Evolutionary conservation across 371 early-diverging fungal genomes (phyloP), one percentile per base, ranked within the genome.

Genomic region (Syncephalastrum contaminatum): DNA sequence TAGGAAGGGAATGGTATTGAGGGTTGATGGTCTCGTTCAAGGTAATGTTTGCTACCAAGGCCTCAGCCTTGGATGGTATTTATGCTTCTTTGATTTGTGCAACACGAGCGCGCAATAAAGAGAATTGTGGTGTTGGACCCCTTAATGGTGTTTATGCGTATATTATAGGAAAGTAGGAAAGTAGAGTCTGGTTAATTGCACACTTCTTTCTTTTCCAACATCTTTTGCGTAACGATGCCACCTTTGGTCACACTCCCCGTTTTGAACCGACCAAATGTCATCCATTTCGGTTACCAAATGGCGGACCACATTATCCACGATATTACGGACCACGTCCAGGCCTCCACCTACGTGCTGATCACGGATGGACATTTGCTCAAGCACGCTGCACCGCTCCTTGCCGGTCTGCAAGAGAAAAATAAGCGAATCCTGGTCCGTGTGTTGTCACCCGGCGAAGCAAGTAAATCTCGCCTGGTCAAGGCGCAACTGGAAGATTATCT

Each of bases 401-500:
- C 21, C 12, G 48, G 39, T 2, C 47, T 68, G 15, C 51, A 61
- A 30, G 20, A 43, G 0, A 48, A 45, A 25, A 3, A 21, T 12
- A 15, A 42, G 44, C 77, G 90, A 44, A 73, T 93, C 27, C 67
- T 93, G 20, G 70, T 83, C 25, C 86, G 84, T 51, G 73, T 90
- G 4, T 60, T 97, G 48, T 83, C 93, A 13, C 88, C 94, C 3
- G 96, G 96, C 2, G 97, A 97, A 67, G 60, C 71, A 36, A 81
- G 86, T 51, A 97, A 97, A 74, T 87, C 89, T 16, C 77, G 97
- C 25, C 83, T 74, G 13, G 80, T 77, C 21, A 95, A 95, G 79
- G 88, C 77, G 18, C 64, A 64, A 21, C 85, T 95, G 36, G 96
- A 97, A 66, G 96, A 97, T 69, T 96, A 78, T 70, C 77, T 95